Evolutionary conservation across 2,329 filamentous ascomycete species (phyloP).

Genomic region (Colletotrichum sp.): DNA sequence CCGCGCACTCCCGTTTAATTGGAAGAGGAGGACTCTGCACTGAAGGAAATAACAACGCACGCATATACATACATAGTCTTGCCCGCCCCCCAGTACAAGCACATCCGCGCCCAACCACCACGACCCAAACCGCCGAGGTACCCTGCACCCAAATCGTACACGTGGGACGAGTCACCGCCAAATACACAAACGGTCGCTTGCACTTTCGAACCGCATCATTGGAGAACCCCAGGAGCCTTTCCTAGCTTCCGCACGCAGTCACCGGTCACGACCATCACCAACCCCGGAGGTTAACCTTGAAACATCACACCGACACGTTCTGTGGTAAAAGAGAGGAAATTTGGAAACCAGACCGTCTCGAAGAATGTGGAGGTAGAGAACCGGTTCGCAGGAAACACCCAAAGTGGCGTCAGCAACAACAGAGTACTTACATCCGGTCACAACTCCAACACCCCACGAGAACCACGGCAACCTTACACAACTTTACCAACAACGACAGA

Average conservation of each 20-base stretch:
- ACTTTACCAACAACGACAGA: not conserved
- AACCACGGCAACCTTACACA: conserved; percentile 9
- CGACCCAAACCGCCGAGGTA: conserved; percentile 6
- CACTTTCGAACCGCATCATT: not conserved
- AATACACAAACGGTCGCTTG: not conserved
- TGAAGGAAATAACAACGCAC: conserved; percentile 19
- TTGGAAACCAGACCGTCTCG: not conserved
- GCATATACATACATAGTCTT: conserved; percentile 18
- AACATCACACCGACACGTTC: not conserved
- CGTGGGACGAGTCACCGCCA: conserved; percentile 21
- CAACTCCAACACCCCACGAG: not conserved
- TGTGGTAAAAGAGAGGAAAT: not conserved
- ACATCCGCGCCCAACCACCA: conserved; percentile 18
- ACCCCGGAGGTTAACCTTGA: not conserved
- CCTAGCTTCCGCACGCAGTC: not conserved
- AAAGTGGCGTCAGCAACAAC: not conserved
- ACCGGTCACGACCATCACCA: not conserved
- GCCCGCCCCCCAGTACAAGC: conserved; percentile 3
- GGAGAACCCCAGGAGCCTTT: not conserved
- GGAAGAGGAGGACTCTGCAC: conserved; percentile 16
- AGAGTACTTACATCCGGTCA: conserved; percentile 3
- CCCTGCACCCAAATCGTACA: conserved; percentile 12
- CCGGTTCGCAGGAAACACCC: not conserved
- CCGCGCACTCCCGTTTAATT: not conserved
- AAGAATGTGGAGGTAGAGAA: conserved; percentile 6